Evolutionary conservation across 202 grass and related monocot species (phyloP).

Genomic region (Panicum virgatum): DNA sequence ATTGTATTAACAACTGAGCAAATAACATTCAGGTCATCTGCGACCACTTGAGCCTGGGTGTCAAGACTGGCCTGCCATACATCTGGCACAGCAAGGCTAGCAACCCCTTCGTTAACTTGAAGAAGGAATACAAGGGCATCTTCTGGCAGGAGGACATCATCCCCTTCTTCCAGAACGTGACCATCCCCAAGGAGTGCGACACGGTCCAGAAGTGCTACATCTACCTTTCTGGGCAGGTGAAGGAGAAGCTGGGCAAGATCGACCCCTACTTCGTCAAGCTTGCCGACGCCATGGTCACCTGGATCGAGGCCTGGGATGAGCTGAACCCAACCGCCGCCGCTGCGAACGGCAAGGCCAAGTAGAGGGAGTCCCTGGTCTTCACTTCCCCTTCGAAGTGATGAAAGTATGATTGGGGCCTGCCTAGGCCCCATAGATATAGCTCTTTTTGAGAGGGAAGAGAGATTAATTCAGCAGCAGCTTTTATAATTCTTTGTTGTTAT

Average conservation of each 20-base stretch:
- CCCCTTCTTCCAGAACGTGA: constrained; percentile 73
- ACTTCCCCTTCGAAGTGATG: constrained; percentile 32
- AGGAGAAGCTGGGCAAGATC: constrained; percentile 61
- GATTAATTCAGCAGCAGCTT: constrained; percentile 54
- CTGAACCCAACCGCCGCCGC: constrained; percentile 54
- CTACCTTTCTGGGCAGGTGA: constrained; percentile 57
- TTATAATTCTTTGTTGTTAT: constrained; percentile 53
- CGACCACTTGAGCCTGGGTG: constrained; percentile 71
- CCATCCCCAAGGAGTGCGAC: constrained; percentile 60
- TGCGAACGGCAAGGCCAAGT: constrained; percentile 65
- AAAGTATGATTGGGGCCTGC: constrained; percentile 42
- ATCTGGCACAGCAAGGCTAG: constrained; percentile 95
- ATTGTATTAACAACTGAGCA: neutral
- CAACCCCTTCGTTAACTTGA: constrained; percentile 88
- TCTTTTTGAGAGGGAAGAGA: constrained; percentile 51
- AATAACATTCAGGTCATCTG: constrained; percentile 67
- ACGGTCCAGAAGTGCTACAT: constrained; percentile 81
- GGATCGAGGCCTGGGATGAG: constrained; percentile 85
- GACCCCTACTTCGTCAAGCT: constrained; percentile 82
- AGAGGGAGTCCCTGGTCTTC: constrained; percentile 19
- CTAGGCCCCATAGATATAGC: constrained; percentile 57
- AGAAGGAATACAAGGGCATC: constrained; percentile 85
- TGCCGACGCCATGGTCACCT: constrained; percentile 80
- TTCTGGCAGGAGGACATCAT: constrained; percentile 92
- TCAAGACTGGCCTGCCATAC: constrained; percentile 81